Conservation (phyloP, 208 protist genomes). For the Leishmania gerbilli region DNA sequence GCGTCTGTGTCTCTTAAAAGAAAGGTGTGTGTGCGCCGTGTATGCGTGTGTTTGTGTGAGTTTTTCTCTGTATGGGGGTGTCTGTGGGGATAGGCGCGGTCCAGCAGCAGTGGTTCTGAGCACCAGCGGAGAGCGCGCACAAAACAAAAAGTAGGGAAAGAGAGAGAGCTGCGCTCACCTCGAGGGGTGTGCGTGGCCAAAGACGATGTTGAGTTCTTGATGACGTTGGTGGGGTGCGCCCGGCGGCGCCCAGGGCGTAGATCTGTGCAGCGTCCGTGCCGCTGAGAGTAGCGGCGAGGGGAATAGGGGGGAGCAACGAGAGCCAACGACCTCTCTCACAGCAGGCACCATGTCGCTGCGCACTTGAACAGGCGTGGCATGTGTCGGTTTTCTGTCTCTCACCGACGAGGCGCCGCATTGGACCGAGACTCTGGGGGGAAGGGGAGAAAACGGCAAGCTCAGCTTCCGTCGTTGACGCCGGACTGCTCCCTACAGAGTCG, state of each 20-base stretch:
- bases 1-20: not conserved
- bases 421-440: not conserved
- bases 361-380: not conserved
- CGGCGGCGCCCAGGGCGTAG: not conserved
- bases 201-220: not conserved
- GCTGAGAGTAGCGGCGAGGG: not conserved
- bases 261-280: not conserved
- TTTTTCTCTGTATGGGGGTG: not conserved
- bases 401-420: not conserved
- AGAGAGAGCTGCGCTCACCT: not conserved
- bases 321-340: not conserved
- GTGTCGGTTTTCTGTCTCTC: not conserved
- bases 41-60: not conserved
- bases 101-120: not conserved
- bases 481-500: no score
- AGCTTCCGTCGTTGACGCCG: not conserved
- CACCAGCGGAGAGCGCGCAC: no score
- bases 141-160: no score
- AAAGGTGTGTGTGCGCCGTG: not conserved
- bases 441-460: not conserved
- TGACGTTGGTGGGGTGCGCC: not conserved
- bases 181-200: not conserved
- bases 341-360: not conserved
- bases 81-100: not conserved
- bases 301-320: not conserved